A percentile compares a stretch with the other conserved stretches of the same genome.
These are phyloP conservation scores for Penicillium sp. DNA, from an alignment of 2,329 filamentous ascomycete species.

Conservation along the genomic window DNA sequence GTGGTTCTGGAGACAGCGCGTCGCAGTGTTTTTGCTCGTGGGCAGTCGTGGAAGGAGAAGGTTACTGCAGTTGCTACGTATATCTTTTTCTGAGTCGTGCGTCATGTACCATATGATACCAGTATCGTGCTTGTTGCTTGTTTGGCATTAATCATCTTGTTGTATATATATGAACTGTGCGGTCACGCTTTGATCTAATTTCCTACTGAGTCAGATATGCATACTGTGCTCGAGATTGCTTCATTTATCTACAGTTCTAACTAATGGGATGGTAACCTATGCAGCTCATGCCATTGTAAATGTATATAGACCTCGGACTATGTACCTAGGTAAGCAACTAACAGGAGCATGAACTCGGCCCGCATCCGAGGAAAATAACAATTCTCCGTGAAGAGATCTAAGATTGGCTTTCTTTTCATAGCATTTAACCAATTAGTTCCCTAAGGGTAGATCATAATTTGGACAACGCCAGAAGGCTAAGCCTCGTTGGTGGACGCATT, in stretches of 20 bases:
- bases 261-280: too few species aligned
- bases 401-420: background rate
- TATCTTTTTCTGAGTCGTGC: slow-evolving; percentile 30
- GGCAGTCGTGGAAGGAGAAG: slow-evolving; percentile 20
- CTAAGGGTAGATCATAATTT: too few species aligned
- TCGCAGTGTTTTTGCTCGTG: slow-evolving; percentile 14
- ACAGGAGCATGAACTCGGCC: background rate
- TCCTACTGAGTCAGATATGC: too few species aligned
- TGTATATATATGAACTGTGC: too few species aligned
- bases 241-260: too few species aligned
- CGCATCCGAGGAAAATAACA: background rate
- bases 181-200: too few species aligned
- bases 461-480: too few species aligned
- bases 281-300: too few species aligned
- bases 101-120: background rate
- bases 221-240: too few species aligned
- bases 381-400: background rate
- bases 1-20: slow-evolving; percentile 6
- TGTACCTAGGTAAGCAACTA: too few species aligned
- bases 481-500: background rate
- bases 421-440: background rate
- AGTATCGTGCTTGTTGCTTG: background rate
- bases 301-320: too few species aligned
- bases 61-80: slow-evolving; percentile 34
- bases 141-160: too few species aligned